A percentile compares a stretch with the other conserved stretches of the same genome.
Conservation (phyloP, 2,329 filamentous ascomycete species). For the Amylocarpus encephaloides region DNA sequence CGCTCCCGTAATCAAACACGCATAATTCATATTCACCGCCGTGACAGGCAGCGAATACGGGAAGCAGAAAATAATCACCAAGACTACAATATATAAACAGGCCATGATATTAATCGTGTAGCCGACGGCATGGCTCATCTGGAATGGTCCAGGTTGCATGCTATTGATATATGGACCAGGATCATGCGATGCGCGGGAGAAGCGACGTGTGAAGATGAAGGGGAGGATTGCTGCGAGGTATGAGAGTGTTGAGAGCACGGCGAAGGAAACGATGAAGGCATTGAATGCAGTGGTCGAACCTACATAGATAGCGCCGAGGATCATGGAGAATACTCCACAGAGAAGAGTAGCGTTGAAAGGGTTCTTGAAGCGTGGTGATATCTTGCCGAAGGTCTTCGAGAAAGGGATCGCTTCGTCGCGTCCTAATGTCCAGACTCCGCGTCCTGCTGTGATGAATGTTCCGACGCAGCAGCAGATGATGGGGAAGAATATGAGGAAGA, state of each 20-base stretch:
- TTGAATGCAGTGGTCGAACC: slow-evolving; percentile 61
- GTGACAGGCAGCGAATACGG: slow-evolving; percentile 42
- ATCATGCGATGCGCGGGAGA: slow-evolving; percentile 5
- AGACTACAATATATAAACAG: slow-evolving; percentile 52
- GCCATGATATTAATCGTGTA: slow-evolving; percentile 46
- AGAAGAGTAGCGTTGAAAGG: slow-evolving; percentile 51
- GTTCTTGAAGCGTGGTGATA: slow-evolving; percentile 41
- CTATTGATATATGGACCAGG: slow-evolving; percentile 23
- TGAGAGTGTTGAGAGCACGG: slow-evolving; percentile 47
- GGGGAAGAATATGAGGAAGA: slow-evolving; percentile 48
- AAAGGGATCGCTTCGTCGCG: slow-evolving; percentile 53
- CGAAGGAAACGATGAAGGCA: slow-evolving; percentile 56
- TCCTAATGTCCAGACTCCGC: slow-evolving; percentile 56
- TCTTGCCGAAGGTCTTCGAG: slow-evolving; percentile 38
- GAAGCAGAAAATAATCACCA: slow-evolving; percentile 59
- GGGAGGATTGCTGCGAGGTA: slow-evolving; percentile 60
- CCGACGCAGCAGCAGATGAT: slow-evolving; percentile 47
- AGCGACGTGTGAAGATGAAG: slow-evolving; percentile 41
- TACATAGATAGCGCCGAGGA: slow-evolving; percentile 59
- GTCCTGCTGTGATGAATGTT: slow-evolving; percentile 53
- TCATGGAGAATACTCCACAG: slow-evolving; percentile 43
- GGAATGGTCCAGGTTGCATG: slow-evolving; percentile 52
- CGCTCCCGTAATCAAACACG: slow-evolving; percentile 39
- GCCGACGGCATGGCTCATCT: slow-evolving; percentile 42
- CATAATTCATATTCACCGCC: slow-evolving; percentile 48